These are phyloP conservation scores for Ilex asprella DNA, from an alignment of 257 asterid genomes.

Conservation along the genomic window DNA sequence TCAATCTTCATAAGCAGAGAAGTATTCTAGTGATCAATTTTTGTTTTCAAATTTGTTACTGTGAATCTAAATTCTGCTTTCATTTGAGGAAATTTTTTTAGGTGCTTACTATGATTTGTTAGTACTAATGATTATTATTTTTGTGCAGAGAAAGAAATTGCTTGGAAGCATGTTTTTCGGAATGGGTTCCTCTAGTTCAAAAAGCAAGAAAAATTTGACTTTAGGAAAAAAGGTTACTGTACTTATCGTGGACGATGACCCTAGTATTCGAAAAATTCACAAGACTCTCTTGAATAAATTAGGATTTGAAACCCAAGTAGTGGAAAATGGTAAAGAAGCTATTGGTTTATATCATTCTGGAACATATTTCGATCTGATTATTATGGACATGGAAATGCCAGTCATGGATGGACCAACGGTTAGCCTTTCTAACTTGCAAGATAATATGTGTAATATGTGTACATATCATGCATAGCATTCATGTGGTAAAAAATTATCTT, in stretches of 20 bases:
- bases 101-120: too few relatives aligned
- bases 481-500: too few relatives aligned
- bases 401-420: slow-evolving; percentile 44
- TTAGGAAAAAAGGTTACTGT: slow-evolving; percentile 18
- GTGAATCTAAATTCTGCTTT: too few relatives aligned
- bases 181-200: background rate
- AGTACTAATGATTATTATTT: too few relatives aligned
- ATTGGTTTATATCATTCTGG: slow-evolving; percentile 31
- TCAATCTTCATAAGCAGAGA: too few relatives aligned
- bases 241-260: slow-evolving; percentile 50
- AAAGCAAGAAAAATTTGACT: background rate
- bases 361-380: slow-evolving; percentile 30
- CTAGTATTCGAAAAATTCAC: slow-evolving; percentile 21
- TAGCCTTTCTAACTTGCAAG: background rate
- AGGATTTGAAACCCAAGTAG: slow-evolving; percentile 27
- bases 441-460: too few relatives aligned
- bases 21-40: too few relatives aligned
- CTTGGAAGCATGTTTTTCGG: background rate
- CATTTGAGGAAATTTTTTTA: too few relatives aligned
- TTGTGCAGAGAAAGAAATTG: background rate
- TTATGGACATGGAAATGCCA: slow-evolving; percentile 58
- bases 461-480: too few relatives aligned
- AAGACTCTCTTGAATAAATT: slow-evolving; percentile 12
- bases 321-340: slow-evolving; percentile 37
- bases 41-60: too few relatives aligned